Percentiles rank a stretch among this genome's conserved stretches.
phyloP scores from a whole-genome alignment of 1,284 basidiomycete genomes.

The Tremellales sp. region DNA sequence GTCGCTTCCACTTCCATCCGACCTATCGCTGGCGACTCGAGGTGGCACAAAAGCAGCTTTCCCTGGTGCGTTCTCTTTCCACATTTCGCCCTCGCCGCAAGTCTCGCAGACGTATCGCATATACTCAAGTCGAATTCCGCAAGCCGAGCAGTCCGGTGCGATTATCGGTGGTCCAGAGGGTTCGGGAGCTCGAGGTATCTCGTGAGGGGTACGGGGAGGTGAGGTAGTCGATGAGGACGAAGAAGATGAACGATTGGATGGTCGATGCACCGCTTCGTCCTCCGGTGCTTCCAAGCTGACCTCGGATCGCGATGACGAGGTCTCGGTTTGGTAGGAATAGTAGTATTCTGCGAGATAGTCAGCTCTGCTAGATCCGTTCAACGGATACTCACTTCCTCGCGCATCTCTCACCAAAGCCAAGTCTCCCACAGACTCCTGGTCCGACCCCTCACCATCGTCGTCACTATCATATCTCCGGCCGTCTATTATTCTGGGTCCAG shows the following conservation, averaged over 20 bases:
- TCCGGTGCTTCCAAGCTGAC: slow-evolving; percentile 15
- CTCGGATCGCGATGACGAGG: slow-evolving; percentile 23
- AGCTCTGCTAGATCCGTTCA: not conserved
- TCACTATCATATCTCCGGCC: slow-evolving; percentile 30
- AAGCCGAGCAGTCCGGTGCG: slow-evolving; percentile 75
- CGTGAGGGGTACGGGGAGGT: slow-evolving; percentile 13
- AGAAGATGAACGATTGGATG: slow-evolving; percentile 13
- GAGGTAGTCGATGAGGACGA: slow-evolving; percentile 20
- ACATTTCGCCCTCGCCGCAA: slow-evolving; percentile 63
- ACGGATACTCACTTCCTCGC: slow-evolving; percentile 40
- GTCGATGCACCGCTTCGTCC: too few species aligned
- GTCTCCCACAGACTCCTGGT: slow-evolving; percentile 39
- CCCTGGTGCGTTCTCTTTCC: slow-evolving; percentile 33
- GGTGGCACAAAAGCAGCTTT: slow-evolving; percentile 24
- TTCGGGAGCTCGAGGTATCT: too few species aligned
- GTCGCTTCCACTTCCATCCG: slow-evolving; percentile 12
- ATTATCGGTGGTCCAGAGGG: slow-evolving; percentile 56
- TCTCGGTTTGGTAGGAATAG: slow-evolving; percentile 46
- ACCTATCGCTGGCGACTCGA: slow-evolving; percentile 5
- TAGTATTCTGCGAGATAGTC: slow-evolving; percentile 37
- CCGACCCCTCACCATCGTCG: slow-evolving; percentile 37
- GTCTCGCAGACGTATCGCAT: slow-evolving; percentile 81
- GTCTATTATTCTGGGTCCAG: slow-evolving; percentile 8
- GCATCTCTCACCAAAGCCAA: slow-evolving; percentile 42
- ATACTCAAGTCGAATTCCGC: slow-evolving; percentile 65